Base-by-base conservation (phyloP, 2,329 filamentous ascomycete species). In the Acephala macrosclerotiorum region DNA sequence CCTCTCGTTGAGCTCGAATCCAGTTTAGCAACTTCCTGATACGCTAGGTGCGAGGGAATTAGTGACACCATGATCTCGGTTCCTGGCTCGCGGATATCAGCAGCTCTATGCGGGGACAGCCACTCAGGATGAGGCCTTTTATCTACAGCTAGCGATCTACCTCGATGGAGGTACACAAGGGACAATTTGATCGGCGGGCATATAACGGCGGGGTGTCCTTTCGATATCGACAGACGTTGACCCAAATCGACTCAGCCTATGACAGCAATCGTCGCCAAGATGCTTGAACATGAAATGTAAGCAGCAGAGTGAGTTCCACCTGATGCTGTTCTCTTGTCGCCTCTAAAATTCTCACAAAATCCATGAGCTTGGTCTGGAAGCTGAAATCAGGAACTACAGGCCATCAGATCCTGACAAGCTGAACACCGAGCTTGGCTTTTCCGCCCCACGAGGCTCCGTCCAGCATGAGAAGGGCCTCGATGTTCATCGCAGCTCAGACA, bases 211-310 rank as follows among this genome's bases (percentile, higher is more conserved):
- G 36, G 55, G 42, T n/a, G 20, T 33, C 33, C 29, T 11, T 51
- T 53, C 33, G n/a, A 25, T 20, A 45, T 26, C 12, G 8, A 20
- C 7, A 16, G 6, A 25, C 25, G 3, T 38, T 49, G 25, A 53
- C 16, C 29, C 25, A 53, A 22, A 1, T 22, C n/a, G 7, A 18
- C n/a, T n/a, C n/a, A 12, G 8, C 16, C 14, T 20, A n/a, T 49
- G n/a, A n/a, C 45, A 25, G 20, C 20, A 29, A n/a, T 22, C n/a
- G 4, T 57, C 49, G 8, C 58, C 66, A 68, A 65, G 7, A 70
- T 68, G 68, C 55, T 64, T 49, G 68, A 70, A 66, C 68, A 68
- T 42, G 58, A 70, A 55, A 70, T 70, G 68, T 64, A 70, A 25
- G 64, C 64, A 14, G 66, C 66, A 3, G 68, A 68, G 60, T 63